A percentile compares a stretch with the other conserved stretches of the same genome.
Conservation (phyloP, 2,329 filamentous ascomycete species). For the Hypoxylon sp. region DNA sequence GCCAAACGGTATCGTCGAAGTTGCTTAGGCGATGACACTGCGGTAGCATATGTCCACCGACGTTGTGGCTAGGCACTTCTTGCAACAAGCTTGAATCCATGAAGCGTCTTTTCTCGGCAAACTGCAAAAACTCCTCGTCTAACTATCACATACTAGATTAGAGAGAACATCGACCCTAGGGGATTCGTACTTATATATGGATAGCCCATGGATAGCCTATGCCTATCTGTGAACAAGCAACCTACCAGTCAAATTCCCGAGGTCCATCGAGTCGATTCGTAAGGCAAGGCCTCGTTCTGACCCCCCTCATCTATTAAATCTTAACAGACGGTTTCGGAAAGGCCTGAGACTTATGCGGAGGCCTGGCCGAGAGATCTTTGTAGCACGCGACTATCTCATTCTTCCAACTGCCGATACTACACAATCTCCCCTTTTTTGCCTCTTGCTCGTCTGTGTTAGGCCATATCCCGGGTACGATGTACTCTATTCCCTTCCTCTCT, state of each 20-base stretch:
- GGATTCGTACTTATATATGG: constrained; percentile 27
- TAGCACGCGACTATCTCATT: constrained; percentile 36
- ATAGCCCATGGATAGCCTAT: constrained; percentile 21
- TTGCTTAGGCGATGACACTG: constrained; percentile 3
- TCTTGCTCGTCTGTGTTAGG: constrained; percentile 31
- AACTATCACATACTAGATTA: constrained; percentile 15
- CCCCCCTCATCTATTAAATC: constrained; percentile 27
- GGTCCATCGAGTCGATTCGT: constrained; percentile 15
- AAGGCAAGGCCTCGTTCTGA: constrained; percentile 12
- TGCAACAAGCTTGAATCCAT: constrained; percentile 27
- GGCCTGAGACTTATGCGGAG: constrained; percentile 35
- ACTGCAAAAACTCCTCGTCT: constrained; percentile 8
- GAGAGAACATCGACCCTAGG: constrained; percentile 10
- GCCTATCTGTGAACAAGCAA: constrained; percentile 10
- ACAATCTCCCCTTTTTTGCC: constrained; percentile 35
- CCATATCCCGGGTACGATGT: constrained; percentile 30
- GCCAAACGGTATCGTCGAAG: constrained; percentile 15
- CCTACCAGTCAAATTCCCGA: no score
- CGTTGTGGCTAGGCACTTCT: constrained; percentile 1
- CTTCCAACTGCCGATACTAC: constrained; percentile 36
- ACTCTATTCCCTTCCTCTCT: constrained; percentile 19
- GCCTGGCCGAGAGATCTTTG: constrained; percentile 30
- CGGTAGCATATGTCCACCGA: constrained; percentile 1
- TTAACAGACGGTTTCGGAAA: constrained; percentile 36
- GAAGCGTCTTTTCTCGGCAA: constrained; percentile 8